Conservation (phyloP, 2,329 filamentous ascomycete genomes). For the Aaosphaeria pasadenensis region DNA sequence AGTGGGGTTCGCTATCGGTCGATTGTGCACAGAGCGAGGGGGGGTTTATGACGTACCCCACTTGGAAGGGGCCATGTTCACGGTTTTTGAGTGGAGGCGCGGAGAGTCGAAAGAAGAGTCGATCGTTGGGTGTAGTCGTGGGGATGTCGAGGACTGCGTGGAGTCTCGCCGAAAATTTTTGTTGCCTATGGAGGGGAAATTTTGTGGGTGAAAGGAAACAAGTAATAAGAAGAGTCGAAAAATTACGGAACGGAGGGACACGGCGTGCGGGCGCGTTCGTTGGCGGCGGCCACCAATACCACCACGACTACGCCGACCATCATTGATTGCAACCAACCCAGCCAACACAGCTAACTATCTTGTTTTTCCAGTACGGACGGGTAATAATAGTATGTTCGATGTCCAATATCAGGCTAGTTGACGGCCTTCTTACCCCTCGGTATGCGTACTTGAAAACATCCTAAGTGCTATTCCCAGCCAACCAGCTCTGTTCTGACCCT, state of each 20-base stretch:
- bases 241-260: conserved; percentile 10
- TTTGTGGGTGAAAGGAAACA: conserved; percentile 8
- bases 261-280: not conserved
- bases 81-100: conserved; percentile 4
- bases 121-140: not conserved
- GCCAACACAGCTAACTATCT: too few relatives aligned
- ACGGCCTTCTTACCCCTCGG: too few relatives aligned
- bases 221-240: not conserved
- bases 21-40: conserved; percentile 14
- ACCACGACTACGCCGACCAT: too few relatives aligned
- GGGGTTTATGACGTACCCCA: conserved; percentile 41
- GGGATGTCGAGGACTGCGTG: not conserved
- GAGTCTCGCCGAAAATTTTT: conserved; percentile 1
- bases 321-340: too few relatives aligned
- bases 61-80: conserved; percentile 37
- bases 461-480: not conserved
- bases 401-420: too few relatives aligned
- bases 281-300: too few relatives aligned
- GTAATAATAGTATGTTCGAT: too few relatives aligned
- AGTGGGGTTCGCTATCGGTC: not conserved
- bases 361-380: too few relatives aligned
- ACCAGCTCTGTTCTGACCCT: conserved; percentile 2
- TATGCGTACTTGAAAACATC: conserved; percentile 11
- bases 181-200: conserved; percentile 1
- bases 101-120: not conserved